Percentiles rank a stretch among this genome's conserved stretches.
phyloP scores from a whole-genome alignment of 164 flowering plant species.

The Stephania japonica region DNA sequence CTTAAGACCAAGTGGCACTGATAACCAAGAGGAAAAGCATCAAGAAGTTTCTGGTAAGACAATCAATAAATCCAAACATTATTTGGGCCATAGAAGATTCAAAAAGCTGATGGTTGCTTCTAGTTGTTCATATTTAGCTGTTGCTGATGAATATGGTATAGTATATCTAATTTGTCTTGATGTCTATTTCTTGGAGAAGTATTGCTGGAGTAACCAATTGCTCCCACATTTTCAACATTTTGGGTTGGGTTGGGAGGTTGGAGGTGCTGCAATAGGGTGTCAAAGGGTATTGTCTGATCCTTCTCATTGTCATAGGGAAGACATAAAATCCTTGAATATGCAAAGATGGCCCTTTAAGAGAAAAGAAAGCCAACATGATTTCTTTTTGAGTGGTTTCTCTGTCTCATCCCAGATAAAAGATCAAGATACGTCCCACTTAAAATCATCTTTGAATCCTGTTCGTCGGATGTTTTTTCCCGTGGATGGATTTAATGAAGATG shows the following conservation, averaged over 20 bases:
- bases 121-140: conserved; percentile 59
- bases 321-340: conserved; percentile 8
- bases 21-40: conserved; percentile 14
- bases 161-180: conserved; percentile 46
- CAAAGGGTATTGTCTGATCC: conserved; percentile 31
- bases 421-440: conserved; percentile 14
- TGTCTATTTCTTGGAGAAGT: conserved; percentile 33
- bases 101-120: conserved; percentile 55
- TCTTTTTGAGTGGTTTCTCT: conserved; percentile 34
- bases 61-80: conserved; percentile 6
- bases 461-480: conserved; percentile 65
- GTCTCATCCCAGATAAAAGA: conserved; percentile 20
- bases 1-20: conserved; percentile 8
- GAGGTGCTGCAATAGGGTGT: conserved; percentile 61
- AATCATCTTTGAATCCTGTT: conserved; percentile 19
- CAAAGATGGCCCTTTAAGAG: conserved; percentile 13
- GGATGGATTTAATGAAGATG: conserved; percentile 34
- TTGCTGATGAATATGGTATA: conserved; percentile 67
- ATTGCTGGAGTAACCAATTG: conserved; percentile 24
- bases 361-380: conserved; percentile 16
- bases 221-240: conserved; percentile 36
- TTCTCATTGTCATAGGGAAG: conserved; percentile 10
- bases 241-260: conserved; percentile 67
- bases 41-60: conserved; percentile 13
- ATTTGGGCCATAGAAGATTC: conserved; percentile 34